Base-by-base conservation (phyloP, 1,284 basidiomycete genomes). In the Irpex lacteus region DNA sequence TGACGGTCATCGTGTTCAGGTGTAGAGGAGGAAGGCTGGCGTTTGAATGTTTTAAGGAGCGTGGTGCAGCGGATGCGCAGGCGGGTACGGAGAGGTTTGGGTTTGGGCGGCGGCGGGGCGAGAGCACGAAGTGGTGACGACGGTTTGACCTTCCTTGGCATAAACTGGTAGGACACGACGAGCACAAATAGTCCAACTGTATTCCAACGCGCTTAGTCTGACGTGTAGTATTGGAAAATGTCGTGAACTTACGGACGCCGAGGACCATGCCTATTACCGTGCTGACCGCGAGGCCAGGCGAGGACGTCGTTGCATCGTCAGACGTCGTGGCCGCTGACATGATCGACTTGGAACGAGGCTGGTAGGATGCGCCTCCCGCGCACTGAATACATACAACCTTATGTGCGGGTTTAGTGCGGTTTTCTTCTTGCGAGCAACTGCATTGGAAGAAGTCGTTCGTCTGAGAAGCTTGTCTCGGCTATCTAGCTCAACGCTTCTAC, bases 211-310 rank as follows among this genome's bases (percentile, higher is more conserved):
- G 34, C 50, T 21, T 18, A 59, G 52, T 18, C 0, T 36, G 37
- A 44, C 44, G 34, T 18, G 49, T 53, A 3, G 52, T 26, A 26
- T 26, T 26, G 44, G 34, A 56, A 26, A 32, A 11, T 36, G 61
- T 47, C 18, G 15, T 60, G 5, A n/a, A 69, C 72, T 68, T 65
- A 73, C 72, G 34, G 7, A 73, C 66, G 9, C 71, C 72, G 36
- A 73, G 67, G 4, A 73, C 71, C 72, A 73, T 71, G 3, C 72
- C 72, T 9, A 70, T 60, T 15, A 70, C 69, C 1, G 72, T 72
- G 34, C 61, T 65, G 5, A 66, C 66, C 3, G 69, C 70, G 15
- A 73, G 65, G 53, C 21, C 54, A 36, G 54, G 34, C 26, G 54
- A 56, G 19, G 26, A 37, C 11, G 54, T 8, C 54, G 34, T 8